These are phyloP conservation scores for Lactifluus echinatus DNA, from an alignment of 768 basidiomycete genomes.

Conservation along the genomic window DNA sequence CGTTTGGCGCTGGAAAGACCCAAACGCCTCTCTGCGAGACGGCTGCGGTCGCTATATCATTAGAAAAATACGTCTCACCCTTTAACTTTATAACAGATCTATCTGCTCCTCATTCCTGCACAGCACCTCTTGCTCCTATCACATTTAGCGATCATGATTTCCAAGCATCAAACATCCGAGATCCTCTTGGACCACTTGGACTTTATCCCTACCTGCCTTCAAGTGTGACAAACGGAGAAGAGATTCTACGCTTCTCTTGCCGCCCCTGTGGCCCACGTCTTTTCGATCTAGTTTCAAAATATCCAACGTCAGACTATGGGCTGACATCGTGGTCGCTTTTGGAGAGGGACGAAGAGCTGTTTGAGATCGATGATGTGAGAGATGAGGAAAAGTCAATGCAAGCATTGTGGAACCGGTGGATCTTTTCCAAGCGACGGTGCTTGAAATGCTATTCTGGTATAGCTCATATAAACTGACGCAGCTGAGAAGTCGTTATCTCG, in stretches of 20 bases:
- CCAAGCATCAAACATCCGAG: background rate
- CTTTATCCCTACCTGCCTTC: conserved; percentile 44
- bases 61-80: background rate
- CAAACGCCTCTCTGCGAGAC: background rate
- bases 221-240: conserved; percentile 24
- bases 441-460: background rate
- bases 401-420: conserved; percentile 73
- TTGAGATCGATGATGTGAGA: conserved; percentile 56
- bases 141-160: background rate
- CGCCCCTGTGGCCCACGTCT: conserved; percentile 58
- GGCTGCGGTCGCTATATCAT: background rate
- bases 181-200: conserved; percentile 34
- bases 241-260: conserved; percentile 46
- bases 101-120: background rate
- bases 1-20: background rate
- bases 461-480: background rate
- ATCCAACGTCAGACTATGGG: conserved; percentile 55
- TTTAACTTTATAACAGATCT: background rate
- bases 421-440: conserved; percentile 41
- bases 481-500: conserved; percentile 2
- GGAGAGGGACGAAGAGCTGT: conserved; percentile 70
- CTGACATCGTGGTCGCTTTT: conserved; percentile 59
- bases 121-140: background rate
- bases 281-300: conserved; percentile 52
- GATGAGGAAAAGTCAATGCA: conserved; percentile 77